Evolutionary conservation across 2,329 filamentous ascomycete genomes (phyloP).

Genomic region (Knoxdaviesia proteae): DNA sequence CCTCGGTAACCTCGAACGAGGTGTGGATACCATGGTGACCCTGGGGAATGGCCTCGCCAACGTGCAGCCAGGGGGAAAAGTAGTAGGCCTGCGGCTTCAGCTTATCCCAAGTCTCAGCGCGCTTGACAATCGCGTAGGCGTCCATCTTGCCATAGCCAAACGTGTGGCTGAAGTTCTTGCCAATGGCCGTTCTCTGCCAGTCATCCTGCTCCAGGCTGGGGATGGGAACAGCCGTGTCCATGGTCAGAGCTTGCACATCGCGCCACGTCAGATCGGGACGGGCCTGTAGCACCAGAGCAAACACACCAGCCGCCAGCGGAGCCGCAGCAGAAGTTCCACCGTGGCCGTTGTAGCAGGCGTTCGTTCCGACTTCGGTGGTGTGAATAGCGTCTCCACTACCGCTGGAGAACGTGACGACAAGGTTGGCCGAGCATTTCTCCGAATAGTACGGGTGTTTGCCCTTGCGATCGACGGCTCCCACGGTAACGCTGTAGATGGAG

Average conservation of each 20-base stretch:
- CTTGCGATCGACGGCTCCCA: slow-evolving; percentile 75
- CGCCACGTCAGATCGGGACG: slow-evolving; percentile 82
- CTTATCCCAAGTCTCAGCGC: slow-evolving; percentile 63
- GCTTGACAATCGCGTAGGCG: slow-evolving; percentile 64
- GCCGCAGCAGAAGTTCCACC: slow-evolving; percentile 92
- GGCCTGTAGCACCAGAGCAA: slow-evolving; percentile 67
- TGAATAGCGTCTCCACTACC: slow-evolving; percentile 78
- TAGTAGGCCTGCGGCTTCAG: slow-evolving; percentile 95
- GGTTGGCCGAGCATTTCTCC: slow-evolving; percentile 82
- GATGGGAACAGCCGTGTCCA: slow-evolving; percentile 66
- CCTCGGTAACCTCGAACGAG: slow-evolving; percentile 59
- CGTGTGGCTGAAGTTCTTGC: slow-evolving; percentile 78
- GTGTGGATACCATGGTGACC: slow-evolving; percentile 61
- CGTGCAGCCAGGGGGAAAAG: slow-evolving; percentile 82
- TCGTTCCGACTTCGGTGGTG: slow-evolving; percentile 79
- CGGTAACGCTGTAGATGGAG: slow-evolving; percentile 95
- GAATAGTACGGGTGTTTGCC: slow-evolving; percentile 91
- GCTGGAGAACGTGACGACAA: slow-evolving; percentile 93
- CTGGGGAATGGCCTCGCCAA: slow-evolving; percentile 70
- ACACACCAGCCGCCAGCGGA: slow-evolving; percentile 77
- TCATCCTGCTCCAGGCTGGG: slow-evolving; percentile 44
- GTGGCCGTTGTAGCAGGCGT: slow-evolving; percentile 62
- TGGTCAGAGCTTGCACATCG: slow-evolving; percentile 78
- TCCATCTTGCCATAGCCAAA: slow-evolving; percentile 95
- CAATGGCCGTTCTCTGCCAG: slow-evolving; percentile 65